Evolutionary conservation across 176 grass and related monocot genomes (phyloP).

Genomic region (Zoysia japonica): DNA sequence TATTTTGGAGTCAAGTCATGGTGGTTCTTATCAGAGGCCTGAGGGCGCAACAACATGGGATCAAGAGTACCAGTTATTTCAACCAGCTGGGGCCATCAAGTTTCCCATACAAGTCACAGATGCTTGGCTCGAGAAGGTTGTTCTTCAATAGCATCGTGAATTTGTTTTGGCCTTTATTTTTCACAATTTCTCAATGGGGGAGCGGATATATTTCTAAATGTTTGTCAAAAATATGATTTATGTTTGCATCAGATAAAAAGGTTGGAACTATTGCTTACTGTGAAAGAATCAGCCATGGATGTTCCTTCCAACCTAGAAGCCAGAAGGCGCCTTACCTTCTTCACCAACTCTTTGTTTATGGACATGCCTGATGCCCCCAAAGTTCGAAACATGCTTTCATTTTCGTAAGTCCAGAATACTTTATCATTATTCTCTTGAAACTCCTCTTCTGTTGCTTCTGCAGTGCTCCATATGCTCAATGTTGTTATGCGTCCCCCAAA

Average conservation of each 20-base stretch:
- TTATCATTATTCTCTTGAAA: constrained; percentile 40
- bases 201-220: constrained; percentile 36
- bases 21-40: constrained; percentile 58
- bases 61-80: constrained; percentile 69
- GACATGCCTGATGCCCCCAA: constrained; percentile 97
- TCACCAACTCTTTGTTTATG: constrained; percentile 98
- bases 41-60: constrained; percentile 53
- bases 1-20: constrained; percentile 70
- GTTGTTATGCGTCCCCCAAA: neutral
- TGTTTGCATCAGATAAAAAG: constrained; percentile 67
- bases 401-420: constrained; percentile 71
- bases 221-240: neutral
- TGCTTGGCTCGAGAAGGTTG: constrained; percentile 87
- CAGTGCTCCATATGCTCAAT: neutral
- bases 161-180: neutral
- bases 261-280: constrained; percentile 77
- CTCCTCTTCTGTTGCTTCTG: constrained; percentile 5
- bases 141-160: constrained; percentile 13
- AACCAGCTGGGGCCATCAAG: constrained; percentile 78
- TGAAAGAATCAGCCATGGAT: constrained; percentile 96
- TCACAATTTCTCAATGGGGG: constrained; percentile 3
- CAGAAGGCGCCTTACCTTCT: constrained; percentile 86
- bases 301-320: constrained; percentile 91
- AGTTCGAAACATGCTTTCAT: constrained; percentile 91
- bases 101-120: constrained; percentile 72